Conservation (phyloP, 306 rosid species). For the Begonia peltatifolia region DNA sequence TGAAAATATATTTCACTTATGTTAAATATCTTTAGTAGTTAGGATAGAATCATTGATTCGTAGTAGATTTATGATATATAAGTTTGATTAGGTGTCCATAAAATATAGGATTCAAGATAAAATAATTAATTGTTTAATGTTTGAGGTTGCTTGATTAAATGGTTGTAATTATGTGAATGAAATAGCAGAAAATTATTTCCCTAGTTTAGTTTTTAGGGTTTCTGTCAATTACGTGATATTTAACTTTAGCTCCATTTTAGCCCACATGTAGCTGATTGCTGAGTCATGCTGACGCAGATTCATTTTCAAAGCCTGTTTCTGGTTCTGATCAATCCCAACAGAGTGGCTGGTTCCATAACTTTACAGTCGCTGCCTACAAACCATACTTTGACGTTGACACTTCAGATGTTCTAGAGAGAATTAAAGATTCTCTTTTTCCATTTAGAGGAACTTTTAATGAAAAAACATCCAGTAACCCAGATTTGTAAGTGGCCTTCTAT, state of each 20-base stretch:
- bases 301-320: slow-evolving; percentile 78
- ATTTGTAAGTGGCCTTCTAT: slow-evolving; percentile 45
- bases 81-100: no score
- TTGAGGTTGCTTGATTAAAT: no score
- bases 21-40: no score
- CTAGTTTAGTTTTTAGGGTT: no score
- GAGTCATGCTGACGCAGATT: slow-evolving; percentile 35
- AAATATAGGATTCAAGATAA: no score
- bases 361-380: slow-evolving; percentile 55
- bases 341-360: slow-evolving; percentile 58
- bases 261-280: slow-evolving; percentile 6
- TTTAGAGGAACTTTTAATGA: slow-evolving; percentile 83
- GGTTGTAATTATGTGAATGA: no score
- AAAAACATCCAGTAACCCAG: slow-evolving; percentile 72
- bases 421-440: slow-evolving; percentile 66
- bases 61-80: no score
- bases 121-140: no score
- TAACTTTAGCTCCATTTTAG: no score
- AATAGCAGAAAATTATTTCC: no score
- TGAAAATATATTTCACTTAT: no score
- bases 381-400: slow-evolving; percentile 74
- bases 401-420: slow-evolving; percentile 65
- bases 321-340: slow-evolving; percentile 76
- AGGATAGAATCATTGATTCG: not conserved
- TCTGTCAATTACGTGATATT: no score